A percentile compares a stretch with the other conserved stretches of the same genome.
Evolutionary conservation across 1,284 basidiomycete species (phyloP).

Genomic region (Cryptococcus hybrid): DNA sequence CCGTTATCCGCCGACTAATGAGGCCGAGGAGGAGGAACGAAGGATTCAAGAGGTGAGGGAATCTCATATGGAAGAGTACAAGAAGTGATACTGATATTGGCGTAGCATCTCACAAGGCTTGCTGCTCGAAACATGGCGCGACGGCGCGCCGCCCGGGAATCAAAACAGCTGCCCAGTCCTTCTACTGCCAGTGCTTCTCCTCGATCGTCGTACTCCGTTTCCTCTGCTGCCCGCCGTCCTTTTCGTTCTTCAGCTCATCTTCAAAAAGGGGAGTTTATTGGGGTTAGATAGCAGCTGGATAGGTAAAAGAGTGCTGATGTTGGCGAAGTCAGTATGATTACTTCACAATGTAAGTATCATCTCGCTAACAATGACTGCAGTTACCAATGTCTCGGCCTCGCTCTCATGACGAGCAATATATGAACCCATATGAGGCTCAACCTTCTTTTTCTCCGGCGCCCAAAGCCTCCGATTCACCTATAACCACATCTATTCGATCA

Average conservation of each 20-base stretch:
- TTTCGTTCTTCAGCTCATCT: conserved; percentile 15
- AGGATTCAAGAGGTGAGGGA: conserved; percentile 44
- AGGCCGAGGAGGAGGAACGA: conserved; percentile 42
- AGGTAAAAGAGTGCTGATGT: conserved; percentile 16
- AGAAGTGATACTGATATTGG: not conserved
- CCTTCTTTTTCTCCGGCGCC: conserved; percentile 20
- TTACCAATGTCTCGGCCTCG: conserved; percentile 14
- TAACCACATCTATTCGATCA: conserved; percentile 10
- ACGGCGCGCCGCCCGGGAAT: conserved; percentile 38
- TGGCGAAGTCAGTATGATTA: conserved; percentile 19
- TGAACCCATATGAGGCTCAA: conserved; percentile 31
- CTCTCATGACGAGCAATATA: conserved; percentile 8
- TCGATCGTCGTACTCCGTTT: conserved; percentile 17
- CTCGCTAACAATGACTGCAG: conserved; percentile 2
- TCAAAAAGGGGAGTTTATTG: conserved; percentile 27
- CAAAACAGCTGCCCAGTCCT: conserved; percentile 24
- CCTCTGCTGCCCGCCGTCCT: conserved; percentile 18
- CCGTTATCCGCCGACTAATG: conserved; percentile 42
- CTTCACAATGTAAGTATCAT: not conserved
- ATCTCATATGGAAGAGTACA: not conserved
- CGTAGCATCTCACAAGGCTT: conserved; percentile 45
- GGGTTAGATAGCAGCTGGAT: conserved; percentile 24
- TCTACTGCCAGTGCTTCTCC: conserved; percentile 11
- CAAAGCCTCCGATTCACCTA: conserved; percentile 17
- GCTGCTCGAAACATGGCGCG: conserved; percentile 44